Percentiles rank a stretch among this genome's conserved stretches.
Evolutionary conservation across 306 rosid genomes (phyloP).

Genomic region (Casuarina glauca): DNA sequence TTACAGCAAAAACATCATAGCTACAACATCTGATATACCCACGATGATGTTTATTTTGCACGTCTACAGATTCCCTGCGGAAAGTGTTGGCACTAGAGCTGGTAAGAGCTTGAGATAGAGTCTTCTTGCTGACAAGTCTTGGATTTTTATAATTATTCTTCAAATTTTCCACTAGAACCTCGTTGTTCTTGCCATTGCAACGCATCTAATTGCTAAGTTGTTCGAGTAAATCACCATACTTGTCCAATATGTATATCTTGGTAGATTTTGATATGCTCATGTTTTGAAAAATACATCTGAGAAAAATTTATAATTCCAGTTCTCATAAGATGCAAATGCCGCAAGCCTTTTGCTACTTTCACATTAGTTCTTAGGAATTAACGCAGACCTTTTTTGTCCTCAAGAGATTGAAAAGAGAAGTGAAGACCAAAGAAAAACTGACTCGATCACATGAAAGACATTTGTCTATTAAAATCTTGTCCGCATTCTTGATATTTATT

Average conservation of each 20-base stretch:
- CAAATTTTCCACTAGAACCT: too few species aligned
- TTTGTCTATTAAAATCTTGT: not conserved
- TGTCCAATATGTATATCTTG: not conserved
- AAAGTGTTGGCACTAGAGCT: too few species aligned
- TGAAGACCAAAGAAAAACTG: not conserved
- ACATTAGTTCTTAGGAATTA: not conserved
- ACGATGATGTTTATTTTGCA: too few species aligned
- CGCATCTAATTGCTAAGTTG: too few species aligned
- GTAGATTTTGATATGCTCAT: not conserved
- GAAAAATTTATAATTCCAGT: not conserved
- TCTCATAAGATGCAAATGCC: not conserved
- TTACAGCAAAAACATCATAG: not conserved
- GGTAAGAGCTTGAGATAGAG: too few species aligned
- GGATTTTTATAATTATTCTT: too few species aligned
- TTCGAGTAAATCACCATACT: too few species aligned
- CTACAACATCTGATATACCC: too few species aligned
- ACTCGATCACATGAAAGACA: not conserved
- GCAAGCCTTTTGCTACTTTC: not conserved
- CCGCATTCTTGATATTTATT: constrained; percentile 1
- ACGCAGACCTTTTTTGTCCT: not conserved
- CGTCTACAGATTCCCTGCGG: too few species aligned
- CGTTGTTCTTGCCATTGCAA: too few species aligned
- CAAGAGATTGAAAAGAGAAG: not conserved
- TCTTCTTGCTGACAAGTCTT: too few species aligned
- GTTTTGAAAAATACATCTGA: not conserved